Evolutionary conservation across 2,329 filamentous ascomycete species (phyloP), one percentile per base, ranked within the genome.

Genomic region (Tolypocladium amazonense): DNA sequence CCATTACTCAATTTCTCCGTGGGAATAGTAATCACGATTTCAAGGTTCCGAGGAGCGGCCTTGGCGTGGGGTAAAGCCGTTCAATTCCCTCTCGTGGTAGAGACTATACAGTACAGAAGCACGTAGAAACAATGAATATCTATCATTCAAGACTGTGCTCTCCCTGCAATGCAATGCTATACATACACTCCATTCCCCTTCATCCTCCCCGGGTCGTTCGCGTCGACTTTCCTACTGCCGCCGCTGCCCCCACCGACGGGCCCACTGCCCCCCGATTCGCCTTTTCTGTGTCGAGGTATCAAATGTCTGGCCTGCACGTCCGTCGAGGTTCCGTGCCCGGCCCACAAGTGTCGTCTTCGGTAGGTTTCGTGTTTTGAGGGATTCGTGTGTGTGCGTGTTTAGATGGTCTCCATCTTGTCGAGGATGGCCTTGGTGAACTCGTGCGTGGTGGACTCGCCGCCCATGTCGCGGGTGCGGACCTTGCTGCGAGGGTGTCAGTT

Each of bases 351-450:
- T 54, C 50, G 50, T 35, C 30, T 35, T 54, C 20, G 30, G 30
- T 54, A 37, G 50, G 30, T 54, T 33, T 54, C 50, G 50, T 54
- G 9, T 35, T n/a, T 35, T n/a, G 27, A n/a, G 27, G 27, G 39
- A 18, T 41, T 6, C n/a, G 39, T 43, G 39, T n/a, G 20, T 41
- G 4, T 7, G 39, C n/a, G 50, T 35, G 20, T 54, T 83, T 84
- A 88, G 74, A 87, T 70, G 68, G 80, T 78, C 82, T 97, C 93
- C 92, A 99, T 96, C 84, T 94, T 90, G 81, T 92, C 86, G 72
- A 99, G 83, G 72, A 99, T 89, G 69, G 94, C 92, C 70, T 88
- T 84, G 70, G 94, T 97, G 81, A 97, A 99, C 76, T 97, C 87
- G 78, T 97, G 87, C 65, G 93, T 99, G 69, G 89, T 91, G 72